Evolutionary conservation across 1,139 yeast genomes (phyloP), one percentile per base, ranked within the genome.

Genomic region (Lodderomyces margitis): DNA sequence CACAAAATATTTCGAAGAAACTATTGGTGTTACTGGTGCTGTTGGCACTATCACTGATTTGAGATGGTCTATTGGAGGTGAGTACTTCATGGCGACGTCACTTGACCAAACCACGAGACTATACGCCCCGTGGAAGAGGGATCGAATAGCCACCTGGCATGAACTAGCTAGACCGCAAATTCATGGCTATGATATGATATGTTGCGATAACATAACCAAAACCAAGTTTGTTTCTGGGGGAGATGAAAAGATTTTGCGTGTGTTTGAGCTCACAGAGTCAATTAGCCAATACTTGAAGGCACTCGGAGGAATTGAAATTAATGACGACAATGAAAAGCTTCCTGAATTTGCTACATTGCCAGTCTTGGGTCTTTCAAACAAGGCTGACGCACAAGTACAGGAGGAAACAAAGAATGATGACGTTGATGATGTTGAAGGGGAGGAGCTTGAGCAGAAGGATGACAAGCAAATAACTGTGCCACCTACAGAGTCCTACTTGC

Each of bases 121-220:
- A 20, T 83, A 75, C 62, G 83, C 95, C 0, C 78, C 78, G 16
- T 83, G 87, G 85, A 53, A 51, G 4, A 51, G 51, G 7, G 58
- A 66, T 6, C 41, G 47, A 3, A 35, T 34, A 2, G 43, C 45
- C n/a, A 68, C 80, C 1, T 89, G 96, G 96, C 86, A 83, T 58
- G 99, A 94, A 59, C 82, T 92, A 61, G 88, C 96, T 1, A 76
- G 99, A 52, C 98, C 98, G 0, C 99, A 94, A 59, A 92, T 94
- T 49, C 99, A 94, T 61, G 99, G 99, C 10, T 94, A 88, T 58
- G 98, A 94, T 59, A 89, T 94, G 97, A 76, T 87, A 35, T 82
- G 95, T 50, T 70, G 87, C n/a, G 81, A 81, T 38, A 74, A 83
- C 16, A 62, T 92, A 19, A 65, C 77, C 17, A 64, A 73, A 35